Percentiles rank a stretch among this genome's conserved stretches.
phyloP scores from a whole-genome alignment of 2,329 filamentous ascomycete species.

The Helminthosporium solani region DNA sequence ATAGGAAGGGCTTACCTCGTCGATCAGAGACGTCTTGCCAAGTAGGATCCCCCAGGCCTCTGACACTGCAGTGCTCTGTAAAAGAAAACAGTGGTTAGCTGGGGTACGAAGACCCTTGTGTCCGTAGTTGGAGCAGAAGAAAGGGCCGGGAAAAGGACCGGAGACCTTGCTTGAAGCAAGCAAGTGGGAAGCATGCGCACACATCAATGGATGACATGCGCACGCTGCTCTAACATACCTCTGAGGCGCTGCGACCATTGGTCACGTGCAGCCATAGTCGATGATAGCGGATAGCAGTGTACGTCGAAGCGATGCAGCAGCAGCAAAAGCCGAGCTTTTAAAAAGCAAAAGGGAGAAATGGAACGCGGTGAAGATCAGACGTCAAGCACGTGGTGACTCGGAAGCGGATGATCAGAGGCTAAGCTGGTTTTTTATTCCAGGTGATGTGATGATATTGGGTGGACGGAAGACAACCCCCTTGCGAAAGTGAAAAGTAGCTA shows the following conservation, averaged over 20 bases:
- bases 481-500: neutral
- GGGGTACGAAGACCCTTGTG: neutral
- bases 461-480: neutral
- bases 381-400: neutral
- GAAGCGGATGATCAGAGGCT: too few species aligned
- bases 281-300: neutral
- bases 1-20: slow-evolving; percentile 26
- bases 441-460: neutral
- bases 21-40: slow-evolving; percentile 43
- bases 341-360: neutral
- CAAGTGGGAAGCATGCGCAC: slow-evolving; percentile 6
- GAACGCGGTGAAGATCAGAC: neutral
- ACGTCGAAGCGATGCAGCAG: neutral
- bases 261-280: slow-evolving; percentile 21
- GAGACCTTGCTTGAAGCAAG: neutral
- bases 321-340: neutral
- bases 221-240: slow-evolving; percentile 17
- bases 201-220: slow-evolving; percentile 1
- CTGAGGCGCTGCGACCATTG: slow-evolving; percentile 31
- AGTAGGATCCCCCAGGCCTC: slow-evolving; percentile 26
- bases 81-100: slow-evolving; percentile 8
- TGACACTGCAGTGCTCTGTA: slow-evolving; percentile 36
- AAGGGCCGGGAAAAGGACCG: neutral
- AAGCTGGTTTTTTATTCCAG: too few species aligned
- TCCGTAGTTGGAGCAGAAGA: too few species aligned